phyloP scores from a whole-genome alignment of 805 yeast genomes.

The Komagataella mondaviorum region DNA sequence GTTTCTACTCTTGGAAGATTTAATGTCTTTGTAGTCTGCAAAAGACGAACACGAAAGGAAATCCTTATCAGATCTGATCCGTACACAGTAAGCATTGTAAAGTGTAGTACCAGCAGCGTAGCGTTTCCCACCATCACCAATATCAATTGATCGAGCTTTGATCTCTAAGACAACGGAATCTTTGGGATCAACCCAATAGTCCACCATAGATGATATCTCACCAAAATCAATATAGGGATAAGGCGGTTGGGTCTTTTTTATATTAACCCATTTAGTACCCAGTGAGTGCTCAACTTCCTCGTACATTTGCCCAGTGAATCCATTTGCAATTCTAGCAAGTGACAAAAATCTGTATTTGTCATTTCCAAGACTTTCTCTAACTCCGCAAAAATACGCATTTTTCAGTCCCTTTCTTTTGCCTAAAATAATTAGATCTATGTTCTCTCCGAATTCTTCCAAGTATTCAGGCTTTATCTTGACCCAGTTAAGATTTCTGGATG shows the following conservation, averaged over 20 bases:
- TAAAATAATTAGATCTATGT: conserved; percentile 64
- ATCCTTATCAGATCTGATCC: conserved; percentile 56
- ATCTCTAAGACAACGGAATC: conserved; percentile 72
- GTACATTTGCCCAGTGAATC: conserved; percentile 54
- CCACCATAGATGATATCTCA: conserved; percentile 45
- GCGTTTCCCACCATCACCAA: conserved; percentile 24
- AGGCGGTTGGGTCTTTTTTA: conserved; percentile 20
- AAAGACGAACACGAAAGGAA: conserved; percentile 41
- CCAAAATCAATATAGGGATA: conserved; percentile 31
- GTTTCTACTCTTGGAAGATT: conserved; percentile 1
- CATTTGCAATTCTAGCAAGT: conserved; percentile 76
- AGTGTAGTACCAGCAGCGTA: conserved; percentile 61
- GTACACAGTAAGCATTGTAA: conserved; percentile 61
- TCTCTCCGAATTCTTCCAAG: conserved; percentile 74
- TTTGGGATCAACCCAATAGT: conserved; percentile 67
- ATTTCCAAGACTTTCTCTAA: conserved; percentile 14
- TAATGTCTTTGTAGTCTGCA: conserved; percentile 28
- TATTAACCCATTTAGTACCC: conserved; percentile 45
- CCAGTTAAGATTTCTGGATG: conserved; percentile 55
- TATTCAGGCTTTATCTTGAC: conserved; percentile 87
- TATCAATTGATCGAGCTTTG: conserved; percentile 63
- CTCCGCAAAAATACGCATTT: conserved; percentile 61
- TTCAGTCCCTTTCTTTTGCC: conserved; percentile 71
- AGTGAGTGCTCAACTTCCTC: conserved; percentile 43
- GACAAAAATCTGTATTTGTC: conserved; percentile 31